Base-by-base conservation (phyloP, 805 yeast genomes). In the Saccharomycopsis microspora region DNA sequence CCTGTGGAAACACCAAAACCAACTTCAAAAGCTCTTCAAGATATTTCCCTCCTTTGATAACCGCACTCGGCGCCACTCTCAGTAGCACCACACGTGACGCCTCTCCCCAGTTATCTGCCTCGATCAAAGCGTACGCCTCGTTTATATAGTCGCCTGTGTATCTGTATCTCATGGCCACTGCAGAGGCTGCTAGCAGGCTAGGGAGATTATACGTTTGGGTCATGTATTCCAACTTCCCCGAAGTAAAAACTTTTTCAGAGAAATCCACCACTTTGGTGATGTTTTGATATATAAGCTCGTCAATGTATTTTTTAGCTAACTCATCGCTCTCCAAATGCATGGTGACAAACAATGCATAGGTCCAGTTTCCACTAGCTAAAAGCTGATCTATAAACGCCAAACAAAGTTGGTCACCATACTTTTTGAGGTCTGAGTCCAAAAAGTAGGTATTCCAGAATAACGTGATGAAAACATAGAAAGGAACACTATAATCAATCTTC, bases 31-130 rank as follows among this genome's bases (percentile, higher is more conserved):
- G 55, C 7, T 58, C 54, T 4, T 49, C 42, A 30, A 69, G 46
- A 39, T 55, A 52, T 4, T 57, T 48, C 1, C 62, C 64, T 48
- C 74, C 71, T n/a, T 74, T 68, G 10, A 80, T 72, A 1, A 89
- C 75, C 3, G 81, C 74, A 9, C 63, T 60, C 5, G 97, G 97
- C 0, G 90, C 97, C 32, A 87, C 82, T 3, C 69, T 60, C 1
- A 65, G 58, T 5, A 80, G 56, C 3, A 85, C 63, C 1, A 76
- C 64, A 2, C 64, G 59, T 57, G 85, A 93, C 0, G 96, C 95
- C 38, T 75, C 78, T 0, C 63, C 67, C 66, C 75, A 75, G 44
- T 72, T 60, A 7, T 66, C 68, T 0, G 95, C 95, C 8, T 68
- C 70, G 1, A 86, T 63, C 42, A 82, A 71, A 32, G 80, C 75